Conservation (phyloP, 225 moss, liverwort and hornwort genomes). For the Physcomitrium patens region DNA sequence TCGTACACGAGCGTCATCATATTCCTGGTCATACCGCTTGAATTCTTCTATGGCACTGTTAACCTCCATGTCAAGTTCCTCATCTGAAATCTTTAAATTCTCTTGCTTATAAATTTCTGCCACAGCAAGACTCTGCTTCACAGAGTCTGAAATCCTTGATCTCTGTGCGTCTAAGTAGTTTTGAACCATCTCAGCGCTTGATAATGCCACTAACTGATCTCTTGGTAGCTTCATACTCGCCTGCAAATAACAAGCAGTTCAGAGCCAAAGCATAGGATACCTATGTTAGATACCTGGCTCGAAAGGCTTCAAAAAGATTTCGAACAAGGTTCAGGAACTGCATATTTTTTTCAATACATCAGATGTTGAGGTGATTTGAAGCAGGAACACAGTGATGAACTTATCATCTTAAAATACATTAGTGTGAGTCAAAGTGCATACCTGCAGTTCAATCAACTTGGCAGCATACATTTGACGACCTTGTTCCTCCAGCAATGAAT, state of each 20-base stretch:
- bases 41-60: slow-evolving; percentile 80
- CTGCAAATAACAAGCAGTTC: slow-evolving; percentile 44
- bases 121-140: slow-evolving; percentile 91
- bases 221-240: slow-evolving; percentile 86
- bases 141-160: slow-evolving; percentile 69
- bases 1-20: slow-evolving; percentile 75
- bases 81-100: slow-evolving; percentile 66
- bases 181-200: slow-evolving; percentile 90
- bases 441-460: slow-evolving; percentile 96
- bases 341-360: no score
- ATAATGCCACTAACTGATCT: slow-evolving; percentile 85
- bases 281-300: not conserved
- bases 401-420: not conserved
- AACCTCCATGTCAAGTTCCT: slow-evolving; percentile 83
- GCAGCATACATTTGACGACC: slow-evolving; percentile 99
- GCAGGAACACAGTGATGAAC: not conserved
- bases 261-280: slow-evolving; percentile 4
- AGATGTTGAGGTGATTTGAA: not conserved
- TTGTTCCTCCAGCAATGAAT: slow-evolving; percentile 96
- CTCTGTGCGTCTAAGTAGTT: slow-evolving; percentile 88
- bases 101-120: slow-evolving; percentile 88
- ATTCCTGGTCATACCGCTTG: slow-evolving; percentile 93
- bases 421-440: slow-evolving; percentile 29
- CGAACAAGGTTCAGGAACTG: not conserved
- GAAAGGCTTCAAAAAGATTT: not conserved